phyloP scores from a whole-genome alignment of 116 monocot genomes.

The Trichopus zeylanicus region DNA sequence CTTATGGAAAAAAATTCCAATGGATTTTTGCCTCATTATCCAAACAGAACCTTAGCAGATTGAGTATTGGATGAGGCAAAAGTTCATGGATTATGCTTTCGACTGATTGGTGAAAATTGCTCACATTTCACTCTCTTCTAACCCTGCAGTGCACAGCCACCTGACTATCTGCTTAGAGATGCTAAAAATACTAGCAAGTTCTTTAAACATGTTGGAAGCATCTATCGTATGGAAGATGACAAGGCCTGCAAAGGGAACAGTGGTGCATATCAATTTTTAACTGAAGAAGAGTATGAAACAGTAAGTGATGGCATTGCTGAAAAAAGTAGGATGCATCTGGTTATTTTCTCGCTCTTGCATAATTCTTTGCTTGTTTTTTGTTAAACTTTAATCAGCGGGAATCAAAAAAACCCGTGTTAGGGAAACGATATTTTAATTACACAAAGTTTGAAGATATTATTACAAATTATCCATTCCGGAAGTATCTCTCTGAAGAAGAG shows the following conservation, averaged over 20 bases:
- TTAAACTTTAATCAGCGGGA: slow-evolving; percentile 40
- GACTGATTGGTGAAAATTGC: not conserved
- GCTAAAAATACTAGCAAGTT: slow-evolving; percentile 75
- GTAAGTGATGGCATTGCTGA: slow-evolving; percentile 39
- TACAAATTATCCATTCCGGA: slow-evolving; percentile 67
- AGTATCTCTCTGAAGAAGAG: slow-evolving; percentile 70
- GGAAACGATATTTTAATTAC: slow-evolving; percentile 73
- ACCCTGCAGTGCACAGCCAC: slow-evolving; percentile 82
- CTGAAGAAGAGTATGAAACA: slow-evolving; percentile 81
- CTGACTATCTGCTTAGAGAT: slow-evolving; percentile 67
- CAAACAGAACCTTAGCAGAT: no score
- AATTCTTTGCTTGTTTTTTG: not conserved
- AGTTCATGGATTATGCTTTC: no score
- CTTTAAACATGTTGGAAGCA: slow-evolving; percentile 70
- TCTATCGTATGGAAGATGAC: slow-evolving; percentile 42
- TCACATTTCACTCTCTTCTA: not conserved
- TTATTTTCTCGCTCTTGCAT: not conserved
- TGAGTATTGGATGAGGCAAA: no score
- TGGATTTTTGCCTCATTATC: no score
- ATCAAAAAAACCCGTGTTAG: slow-evolving; percentile 62
- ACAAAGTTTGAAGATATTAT: slow-evolving; percentile 77
- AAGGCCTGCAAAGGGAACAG: slow-evolving; percentile 14
- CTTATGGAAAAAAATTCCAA: no score
- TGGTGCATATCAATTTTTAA: slow-evolving; percentile 55
- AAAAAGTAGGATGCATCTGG: not conserved